phyloP scores from a whole-genome alignment of 2,329 filamentous ascomycete genomes.

The Clarireedia hainanense region DNA sequence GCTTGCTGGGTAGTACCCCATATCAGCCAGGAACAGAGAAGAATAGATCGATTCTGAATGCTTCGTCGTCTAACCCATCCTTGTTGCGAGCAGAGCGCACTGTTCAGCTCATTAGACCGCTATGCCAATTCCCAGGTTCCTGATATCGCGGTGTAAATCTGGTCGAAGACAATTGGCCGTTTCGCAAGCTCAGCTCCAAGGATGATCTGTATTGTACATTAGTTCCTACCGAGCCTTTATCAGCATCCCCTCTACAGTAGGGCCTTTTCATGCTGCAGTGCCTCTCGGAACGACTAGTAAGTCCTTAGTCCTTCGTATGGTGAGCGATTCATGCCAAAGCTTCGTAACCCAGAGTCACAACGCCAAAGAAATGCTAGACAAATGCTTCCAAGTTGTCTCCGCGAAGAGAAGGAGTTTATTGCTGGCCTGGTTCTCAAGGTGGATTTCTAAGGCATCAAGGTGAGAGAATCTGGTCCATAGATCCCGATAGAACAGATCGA shows the following conservation, averaged over 20 bases:
- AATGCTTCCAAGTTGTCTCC: background rate
- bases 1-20: background rate
- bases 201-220: too few relatives aligned
- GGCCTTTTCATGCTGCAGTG: too few relatives aligned
- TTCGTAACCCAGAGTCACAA: background rate
- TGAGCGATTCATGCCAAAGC: background rate
- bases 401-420: background rate
- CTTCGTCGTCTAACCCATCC: background rate
- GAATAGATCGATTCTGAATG: background rate
- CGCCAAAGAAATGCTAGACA: background rate
- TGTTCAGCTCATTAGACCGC: background rate
- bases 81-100: background rate
- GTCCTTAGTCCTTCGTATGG: background rate
- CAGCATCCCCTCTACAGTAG: too few relatives aligned
- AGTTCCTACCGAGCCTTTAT: too few relatives aligned
- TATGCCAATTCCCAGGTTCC: too few relatives aligned
- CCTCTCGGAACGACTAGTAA: too few relatives aligned
- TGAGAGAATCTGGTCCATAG: background rate
- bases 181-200: too few relatives aligned
- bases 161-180: too few relatives aligned
- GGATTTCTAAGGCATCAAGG: background rate
- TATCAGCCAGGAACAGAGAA: background rate
- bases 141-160: too few relatives aligned
- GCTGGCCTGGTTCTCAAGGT: background rate
- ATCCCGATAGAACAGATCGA: conserved; percentile 2